Evolutionary conservation across 768 basidiomycete genomes (phyloP), one percentile per base, ranked within the genome.

Genomic region (Hypholoma fasciculare): DNA sequence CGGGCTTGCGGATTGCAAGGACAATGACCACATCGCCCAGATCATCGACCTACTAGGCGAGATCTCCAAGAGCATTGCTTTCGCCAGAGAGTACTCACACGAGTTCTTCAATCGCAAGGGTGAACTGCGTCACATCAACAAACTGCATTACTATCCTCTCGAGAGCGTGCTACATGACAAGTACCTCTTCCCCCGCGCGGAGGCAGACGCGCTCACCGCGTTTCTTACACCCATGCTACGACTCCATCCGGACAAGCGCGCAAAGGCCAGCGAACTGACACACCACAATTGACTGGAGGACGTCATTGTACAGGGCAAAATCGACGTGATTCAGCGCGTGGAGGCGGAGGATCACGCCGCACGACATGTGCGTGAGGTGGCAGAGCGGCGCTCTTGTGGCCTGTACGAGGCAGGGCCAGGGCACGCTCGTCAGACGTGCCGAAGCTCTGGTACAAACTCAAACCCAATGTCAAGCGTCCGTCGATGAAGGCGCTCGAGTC

Each of bases 41-140:
- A 93, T 98, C 62, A 93, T 98, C 72, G 96, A 99, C 74, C 82
- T 98, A 11, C 79, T 98, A 68, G 96, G 96, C 44, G 94, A 97
- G 63, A 82, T 96, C 42, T 93, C 94, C 1, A 87, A 86, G 67
- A 78, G 78, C 49, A 76, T 98, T 42, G 94, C 94, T 2, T 85
- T 96, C 66, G 82, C 86, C 6, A 97, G 96, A 23, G 98, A 96
- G 71, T 98, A 97, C 76, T 90, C 88, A 59, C 83, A 85, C 47
- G 96, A 98, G 69, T 95, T 97, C 68, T 98, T 99, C 78, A 98
- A 89, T 63, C 86, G 95, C n/a, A 90, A 90, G 83, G 96, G 82
- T 57, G 96, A 98, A 74, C 85, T 98, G 27, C 87, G 94, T 7
- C 93, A 96, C 65, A 98, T 98, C 69, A 89, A 88, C 72, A 96